Percentiles rank a stretch among this genome's conserved stretches.
Evolutionary conservation across 129 eudicot species (phyloP).

Genomic region (Oenanthe sinensis): DNA sequence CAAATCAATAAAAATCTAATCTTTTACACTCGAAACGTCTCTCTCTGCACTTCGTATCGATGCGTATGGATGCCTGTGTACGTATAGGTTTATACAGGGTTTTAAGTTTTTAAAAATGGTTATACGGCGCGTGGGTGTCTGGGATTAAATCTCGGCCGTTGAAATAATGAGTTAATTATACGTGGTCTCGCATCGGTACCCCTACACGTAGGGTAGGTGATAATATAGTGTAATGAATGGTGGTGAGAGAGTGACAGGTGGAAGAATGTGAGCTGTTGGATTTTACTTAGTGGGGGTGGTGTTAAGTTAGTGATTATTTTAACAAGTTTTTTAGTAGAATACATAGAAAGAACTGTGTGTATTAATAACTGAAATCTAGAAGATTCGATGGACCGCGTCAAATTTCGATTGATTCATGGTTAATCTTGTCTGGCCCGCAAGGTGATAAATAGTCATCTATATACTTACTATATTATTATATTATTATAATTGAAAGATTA

Average conservation of each 20-base stretch:
- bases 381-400: constrained; percentile 1
- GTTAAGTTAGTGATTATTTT: neutral
- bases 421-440: neutral
- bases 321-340: neutral
- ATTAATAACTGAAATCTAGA: neutral
- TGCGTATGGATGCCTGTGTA: neutral
- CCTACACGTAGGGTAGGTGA: neutral
- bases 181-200: neutral
- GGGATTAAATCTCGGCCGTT: constrained; percentile 11
- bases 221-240: neutral
- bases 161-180: neutral
- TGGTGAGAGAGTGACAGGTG: neutral
- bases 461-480: too few species aligned
- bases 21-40: constrained; percentile 4
- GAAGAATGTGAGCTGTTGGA: neutral
- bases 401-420: neutral
- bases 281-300: neutral
- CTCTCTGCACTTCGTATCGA: neutral
- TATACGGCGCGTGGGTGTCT: neutral
- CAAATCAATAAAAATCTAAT: neutral
- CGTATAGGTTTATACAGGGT: neutral
- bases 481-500: too few species aligned
- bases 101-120: neutral
- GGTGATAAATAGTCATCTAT: too few species aligned
- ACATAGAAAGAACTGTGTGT: neutral